Evolutionary conservation across 2,329 filamentous ascomycete species (phyloP).

Genomic region (Beauveria varroae): DNA sequence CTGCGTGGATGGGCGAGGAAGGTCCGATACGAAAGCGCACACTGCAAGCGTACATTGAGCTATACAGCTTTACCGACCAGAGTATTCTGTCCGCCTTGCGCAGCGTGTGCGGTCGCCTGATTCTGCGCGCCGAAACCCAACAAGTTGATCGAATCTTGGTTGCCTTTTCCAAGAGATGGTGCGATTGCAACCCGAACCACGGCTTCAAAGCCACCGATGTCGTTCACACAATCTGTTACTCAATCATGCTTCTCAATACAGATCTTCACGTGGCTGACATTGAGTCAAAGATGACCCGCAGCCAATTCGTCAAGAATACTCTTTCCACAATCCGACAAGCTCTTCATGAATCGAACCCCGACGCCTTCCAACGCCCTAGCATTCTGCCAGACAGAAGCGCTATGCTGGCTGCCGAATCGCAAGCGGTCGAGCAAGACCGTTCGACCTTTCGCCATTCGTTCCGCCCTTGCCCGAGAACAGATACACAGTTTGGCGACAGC

Average conservation of each 20-base stretch:
- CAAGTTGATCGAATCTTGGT: conserved; percentile 93
- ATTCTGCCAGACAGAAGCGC: conserved; percentile 40
- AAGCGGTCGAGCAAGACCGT: conserved; percentile 29
- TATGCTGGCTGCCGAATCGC: conserved; percentile 26
- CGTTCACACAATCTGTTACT: conserved; percentile 96
- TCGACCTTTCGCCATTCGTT: conserved; percentile 41
- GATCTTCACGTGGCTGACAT: conserved; percentile 94
- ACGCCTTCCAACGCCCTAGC: conserved; percentile 54
- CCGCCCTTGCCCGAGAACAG: conserved; percentile 39
- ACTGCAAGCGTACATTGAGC: conserved; percentile 75
- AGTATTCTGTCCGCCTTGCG: conserved; percentile 75
- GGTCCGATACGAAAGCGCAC: conserved; percentile 51
- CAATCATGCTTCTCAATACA: conserved; percentile 88
- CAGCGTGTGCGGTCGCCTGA: conserved; percentile 70
- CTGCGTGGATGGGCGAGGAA: conserved; percentile 81
- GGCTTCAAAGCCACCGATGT: conserved; percentile 89
- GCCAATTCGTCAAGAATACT: conserved; percentile 93
- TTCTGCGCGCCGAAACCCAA: conserved; percentile 87
- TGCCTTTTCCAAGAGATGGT: conserved; percentile 85
- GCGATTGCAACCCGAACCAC: conserved; percentile 83
- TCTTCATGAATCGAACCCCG: conserved; percentile 62
- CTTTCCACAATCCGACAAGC: conserved; percentile 80
- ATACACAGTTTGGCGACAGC: conserved; percentile 31
- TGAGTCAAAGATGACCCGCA: conserved; percentile 90
- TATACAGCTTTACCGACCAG: conserved; percentile 78